A percentile compares a stretch with the other conserved stretches of the same genome.
These are phyloP conservation scores for Rosa chinensis DNA, from an alignment of 306 rosid species.

Conservation along the genomic window DNA sequence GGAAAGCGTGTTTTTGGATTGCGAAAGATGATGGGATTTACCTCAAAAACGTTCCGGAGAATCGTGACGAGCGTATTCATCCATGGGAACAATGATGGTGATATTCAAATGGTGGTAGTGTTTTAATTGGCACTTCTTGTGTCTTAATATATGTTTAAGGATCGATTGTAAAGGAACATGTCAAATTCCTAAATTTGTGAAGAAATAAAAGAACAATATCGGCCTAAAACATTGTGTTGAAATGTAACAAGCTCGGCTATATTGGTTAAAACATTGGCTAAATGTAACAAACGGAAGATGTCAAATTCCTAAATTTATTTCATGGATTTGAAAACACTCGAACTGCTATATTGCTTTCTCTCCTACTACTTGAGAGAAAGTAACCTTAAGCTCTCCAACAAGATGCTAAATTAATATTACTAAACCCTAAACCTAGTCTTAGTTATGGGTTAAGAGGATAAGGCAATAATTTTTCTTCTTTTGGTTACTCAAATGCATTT, in stretches of 20 bases:
- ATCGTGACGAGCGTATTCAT: background rate
- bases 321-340: background rate
- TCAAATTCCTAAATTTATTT: too few relatives aligned
- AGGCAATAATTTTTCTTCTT: too few relatives aligned
- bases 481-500: too few relatives aligned
- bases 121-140: too few relatives aligned
- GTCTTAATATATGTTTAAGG: too few relatives aligned
- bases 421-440: too few relatives aligned
- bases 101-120: background rate
- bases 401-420: too few relatives aligned
- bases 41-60: background rate
- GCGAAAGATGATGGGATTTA: slow-evolving; percentile 31
- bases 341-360: background rate
- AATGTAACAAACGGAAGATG: too few relatives aligned
- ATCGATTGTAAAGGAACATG: background rate
- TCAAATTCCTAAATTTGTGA: too few relatives aligned
- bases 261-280: too few relatives aligned
- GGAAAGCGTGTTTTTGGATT: slow-evolving; percentile 5
- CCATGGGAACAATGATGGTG: background rate
- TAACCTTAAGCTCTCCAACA: background rate
- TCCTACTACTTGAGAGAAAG: background rate
- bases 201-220: too few relatives aligned
- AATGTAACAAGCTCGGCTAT: background rate
- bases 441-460: too few relatives aligned
- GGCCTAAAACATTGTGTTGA: background rate